Base-by-base conservation (phyloP, 805 yeast genomes). In the Kuraishia piskuri region DNA sequence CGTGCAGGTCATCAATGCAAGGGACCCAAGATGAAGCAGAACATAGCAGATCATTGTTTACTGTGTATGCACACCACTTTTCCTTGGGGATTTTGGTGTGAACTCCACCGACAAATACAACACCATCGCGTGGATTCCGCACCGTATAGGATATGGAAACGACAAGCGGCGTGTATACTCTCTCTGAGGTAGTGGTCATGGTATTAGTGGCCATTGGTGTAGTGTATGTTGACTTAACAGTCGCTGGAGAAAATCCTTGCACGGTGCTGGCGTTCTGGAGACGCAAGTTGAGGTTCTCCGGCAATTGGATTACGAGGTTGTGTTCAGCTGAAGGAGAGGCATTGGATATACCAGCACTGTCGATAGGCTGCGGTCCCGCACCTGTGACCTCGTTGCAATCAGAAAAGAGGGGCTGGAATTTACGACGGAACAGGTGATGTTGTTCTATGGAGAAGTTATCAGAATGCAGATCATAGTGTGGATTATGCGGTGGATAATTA, bases 11-110 rank as follows among this genome's bases (percentile, higher is more conserved):
- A 58, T 94, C 97, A 5, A 94, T 77, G 64, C 99, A 94, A 0
- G 99, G 99, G 50, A 94, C 87, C 99, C 99, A 94, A n/a, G 90
- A 86, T 2, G 96, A 88, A 0, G 98, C 88, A 17, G 94, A 81
- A 2, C 86, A 76, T 19, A 90, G 89, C 48, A 84, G 68, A 25
- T 89, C 90, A 3, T 88, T 76, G 62, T 92, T 91, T 1, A 81
- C 75, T 0, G 98, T 92, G 67, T 87, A 90, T 1, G 89, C 95
- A 62, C 86, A 94, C 96, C 96, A 90, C 49, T 71, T 68, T 37
- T 72, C 67, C 52, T 65, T 66, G 19, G 75, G 68, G 54, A 75
- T 65, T 57, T 74, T 73, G 1, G 83, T 72, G 49, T 76, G 72
- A 10, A 68, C 65, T 10, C 84, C 82, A 17, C 89, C 87, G 40